Conservation (phyloP, 805 yeast genomes). For the Saccharomycopsis sp. region DNA sequence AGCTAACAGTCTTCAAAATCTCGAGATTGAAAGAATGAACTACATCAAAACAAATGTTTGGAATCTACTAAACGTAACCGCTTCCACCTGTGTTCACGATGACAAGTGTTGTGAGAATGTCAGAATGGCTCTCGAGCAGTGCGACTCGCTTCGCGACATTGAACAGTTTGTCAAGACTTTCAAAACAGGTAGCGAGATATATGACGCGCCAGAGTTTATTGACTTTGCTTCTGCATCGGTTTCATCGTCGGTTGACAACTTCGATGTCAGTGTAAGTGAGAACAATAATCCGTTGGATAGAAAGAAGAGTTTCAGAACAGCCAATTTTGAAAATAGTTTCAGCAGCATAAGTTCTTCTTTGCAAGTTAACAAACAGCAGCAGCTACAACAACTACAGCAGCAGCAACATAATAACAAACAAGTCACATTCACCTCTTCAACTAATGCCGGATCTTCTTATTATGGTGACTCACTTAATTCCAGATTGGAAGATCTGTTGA, state of each 20-base stretch:
- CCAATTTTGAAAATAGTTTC: slow-evolving; percentile 19
- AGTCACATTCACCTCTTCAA: slow-evolving; percentile 16
- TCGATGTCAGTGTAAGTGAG: too few relatives aligned
- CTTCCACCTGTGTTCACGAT: slow-evolving; percentile 67
- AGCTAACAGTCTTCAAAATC: slow-evolving; percentile 51
- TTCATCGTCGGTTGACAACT: too few relatives aligned
- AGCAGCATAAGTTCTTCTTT: slow-evolving; percentile 12
- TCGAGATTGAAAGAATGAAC: slow-evolving; percentile 68
- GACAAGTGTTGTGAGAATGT: slow-evolving; percentile 71
- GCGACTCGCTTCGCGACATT: slow-evolving; percentile 31
- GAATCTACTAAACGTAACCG: slow-evolving; percentile 66
- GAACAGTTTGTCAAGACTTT: slow-evolving; percentile 24
- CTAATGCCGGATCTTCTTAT: slow-evolving; percentile 9
- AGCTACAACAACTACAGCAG: neutral
- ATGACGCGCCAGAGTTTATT: slow-evolving; percentile 51
- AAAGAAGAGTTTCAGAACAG: slow-evolving; percentile 4
- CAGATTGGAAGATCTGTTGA: slow-evolving; percentile 1
- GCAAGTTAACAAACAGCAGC: slow-evolving; percentile 2
- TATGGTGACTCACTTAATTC: slow-evolving; percentile 6
- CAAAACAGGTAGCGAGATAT: slow-evolving; percentile 53
- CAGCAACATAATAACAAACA: slow-evolving; percentile 8
- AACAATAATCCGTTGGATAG: neutral
- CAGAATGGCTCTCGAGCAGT: slow-evolving; percentile 56
- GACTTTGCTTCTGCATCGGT: slow-evolving; percentile 42
- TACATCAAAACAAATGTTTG: slow-evolving; percentile 63